Evolutionary conservation across 306 rosid genomes (phyloP), one percentile per base, ranked within the genome.

Genomic region (Canavalia gladiata): DNA sequence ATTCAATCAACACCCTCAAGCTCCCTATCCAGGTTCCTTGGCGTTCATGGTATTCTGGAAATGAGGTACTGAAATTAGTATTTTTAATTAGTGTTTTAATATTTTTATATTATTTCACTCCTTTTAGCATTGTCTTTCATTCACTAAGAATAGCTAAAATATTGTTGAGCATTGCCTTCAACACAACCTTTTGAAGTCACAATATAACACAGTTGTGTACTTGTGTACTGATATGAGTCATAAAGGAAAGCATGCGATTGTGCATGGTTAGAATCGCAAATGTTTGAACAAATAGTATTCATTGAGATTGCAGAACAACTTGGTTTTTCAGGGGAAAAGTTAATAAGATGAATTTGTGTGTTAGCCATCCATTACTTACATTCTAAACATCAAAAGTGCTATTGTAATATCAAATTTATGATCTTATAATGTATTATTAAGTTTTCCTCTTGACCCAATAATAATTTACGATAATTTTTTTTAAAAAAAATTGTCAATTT

Each of bases 41-140:
- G 92, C 82, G 72, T 50, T 77, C 95, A 5, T 91, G 92, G 92
- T 81, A 87, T 45, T 89, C 79, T 4, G 86, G 83, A 43, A 33
- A 45, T 5, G 87, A 91, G 95, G 91, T 91, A 84, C 68, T 6
- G 1, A 75, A 71, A 45, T 57, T 25, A 31, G 37, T 69, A 29
- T 18, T 18, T 18, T 18, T 18, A 18, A 18, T 18, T 18, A 18
- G 25, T 18, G 25, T 37, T 12, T 46, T 68, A 29, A 11, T 29
- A 25, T 18, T 29, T 5, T 50, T 25, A 6, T 7, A 51, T 6
- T 5, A 18, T 34, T 5, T 39, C 28, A 39, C 29, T 28, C 8
- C 25, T 18, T 18, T 34, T 31, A 42, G 0, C 1, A 37, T 37
- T 0, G 3, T 37, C 41, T 37, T 37, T 37, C 41, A 18, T 18